phyloP scores from a whole-genome alignment of 768 basidiomycete species.

The Rhizopogon rudus region DNA sequence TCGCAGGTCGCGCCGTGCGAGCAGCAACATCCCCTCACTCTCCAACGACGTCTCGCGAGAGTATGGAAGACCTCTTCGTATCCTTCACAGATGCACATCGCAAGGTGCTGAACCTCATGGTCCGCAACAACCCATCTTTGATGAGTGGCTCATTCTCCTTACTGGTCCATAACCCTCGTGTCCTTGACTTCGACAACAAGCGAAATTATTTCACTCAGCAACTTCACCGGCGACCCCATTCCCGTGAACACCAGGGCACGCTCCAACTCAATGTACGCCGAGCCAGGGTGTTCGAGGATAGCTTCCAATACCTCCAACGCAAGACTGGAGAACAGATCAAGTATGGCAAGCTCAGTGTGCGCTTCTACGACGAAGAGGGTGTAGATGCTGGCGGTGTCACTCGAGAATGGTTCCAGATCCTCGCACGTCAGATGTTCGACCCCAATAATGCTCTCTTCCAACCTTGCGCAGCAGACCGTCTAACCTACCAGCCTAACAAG shows the following conservation, averaged over 20 bases:
- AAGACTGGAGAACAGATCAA: conserved; percentile 96
- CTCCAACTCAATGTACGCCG: conserved; percentile 87
- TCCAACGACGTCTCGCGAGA: conserved; percentile 62
- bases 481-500: conserved; percentile 95
- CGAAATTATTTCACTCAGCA: conserved; percentile 94
- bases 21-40: conserved; percentile 67
- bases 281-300: conserved; percentile 94
- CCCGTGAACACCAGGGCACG: conserved; percentile 76
- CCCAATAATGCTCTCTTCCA: conserved; percentile 98
- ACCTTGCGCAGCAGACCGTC: conserved; percentile 90
- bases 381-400: conserved; percentile 98
- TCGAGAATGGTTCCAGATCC: conserved; percentile 97
- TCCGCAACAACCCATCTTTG: conserved; percentile 94
- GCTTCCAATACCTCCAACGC: conserved; percentile 86
- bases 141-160: conserved; percentile 99
- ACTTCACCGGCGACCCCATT: conserved; percentile 76
- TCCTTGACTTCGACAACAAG: conserved; percentile 99
- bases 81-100: conserved; percentile 91
- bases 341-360: conserved; percentile 92
- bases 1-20: conserved; percentile 48
- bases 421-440: conserved; percentile 98
- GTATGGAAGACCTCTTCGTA: conserved; percentile 89
- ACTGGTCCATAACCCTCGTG: conserved; percentile 91
- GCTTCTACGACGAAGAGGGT: conserved; percentile 96
- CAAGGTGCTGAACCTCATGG: conserved; percentile 94